A percentile compares a stretch with the other conserved stretches of the same genome.
Evolutionary conservation across 129 eudicot species (phyloP).

Genomic region (Glebionis coronaria): DNA sequence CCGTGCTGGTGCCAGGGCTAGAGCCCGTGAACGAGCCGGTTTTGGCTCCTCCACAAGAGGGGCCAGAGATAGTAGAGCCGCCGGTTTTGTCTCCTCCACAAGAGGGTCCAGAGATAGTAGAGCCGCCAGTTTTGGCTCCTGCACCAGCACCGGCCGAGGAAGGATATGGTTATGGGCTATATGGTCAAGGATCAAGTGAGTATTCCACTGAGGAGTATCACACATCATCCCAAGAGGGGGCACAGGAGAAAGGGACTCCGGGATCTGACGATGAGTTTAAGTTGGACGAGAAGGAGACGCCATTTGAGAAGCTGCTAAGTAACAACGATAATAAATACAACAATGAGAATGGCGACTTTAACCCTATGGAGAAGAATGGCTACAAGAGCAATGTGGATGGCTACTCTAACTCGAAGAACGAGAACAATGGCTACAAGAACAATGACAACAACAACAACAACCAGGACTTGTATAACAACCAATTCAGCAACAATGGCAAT

Average conservation of each 20-base stretch:
- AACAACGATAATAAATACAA: too few species aligned
- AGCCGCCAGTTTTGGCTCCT: conserved; percentile 16
- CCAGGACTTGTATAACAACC: conserved; percentile 19
- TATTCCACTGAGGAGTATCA: conserved; percentile 19
- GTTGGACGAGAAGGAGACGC: conserved; percentile 16
- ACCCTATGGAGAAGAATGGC: conserved; percentile 16
- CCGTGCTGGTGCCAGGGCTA: conserved; percentile 1
- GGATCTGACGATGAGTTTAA: background rate
- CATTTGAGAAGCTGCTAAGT: conserved; percentile 29
- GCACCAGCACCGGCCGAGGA: conserved; percentile 35
- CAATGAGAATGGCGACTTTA: conserved; percentile 12
- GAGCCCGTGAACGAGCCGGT: conserved; percentile 5
- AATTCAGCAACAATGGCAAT: background rate
- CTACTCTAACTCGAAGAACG: conserved; percentile 10
- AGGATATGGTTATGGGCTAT: conserved; percentile 52
- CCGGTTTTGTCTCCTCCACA: too few species aligned
- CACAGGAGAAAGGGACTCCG: conserved; percentile 3
- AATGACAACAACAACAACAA: conserved; percentile 14
- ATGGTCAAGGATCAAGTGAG: conserved; percentile 35
- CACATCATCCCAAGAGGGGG: conserved; percentile 5
- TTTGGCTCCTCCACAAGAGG: too few species aligned
- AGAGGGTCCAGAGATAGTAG: too few species aligned
- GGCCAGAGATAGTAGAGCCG: too few species aligned
- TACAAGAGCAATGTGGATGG: conserved; percentile 15
- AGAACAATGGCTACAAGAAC: conserved; percentile 19